Base-by-base conservation (phyloP, 352 stramenopile species). In the Globisporangium heterothallicum region DNA sequence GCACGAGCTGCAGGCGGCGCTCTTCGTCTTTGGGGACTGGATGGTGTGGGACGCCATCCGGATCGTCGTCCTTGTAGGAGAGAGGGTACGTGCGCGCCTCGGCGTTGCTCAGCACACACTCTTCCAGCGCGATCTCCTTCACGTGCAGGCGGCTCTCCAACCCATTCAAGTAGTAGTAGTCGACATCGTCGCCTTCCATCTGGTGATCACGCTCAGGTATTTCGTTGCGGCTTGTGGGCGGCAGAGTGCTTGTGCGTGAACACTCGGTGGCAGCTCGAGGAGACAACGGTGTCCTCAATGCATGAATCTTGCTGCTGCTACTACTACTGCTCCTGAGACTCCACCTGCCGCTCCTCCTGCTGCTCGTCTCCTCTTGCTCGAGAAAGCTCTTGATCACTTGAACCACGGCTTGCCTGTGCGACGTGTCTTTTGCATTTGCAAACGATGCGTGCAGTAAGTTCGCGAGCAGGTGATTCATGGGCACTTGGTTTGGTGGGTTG, bases 321-420 rank as follows among this genome's bases (percentile, higher is more conserved):
- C 4, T 50, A n/a, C n/a, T n/a, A n/a, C n/a, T n/a, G 43, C 18
- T 50, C 16, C 12, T 51, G 26, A 12, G 16, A 25, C 8, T 35
- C 25, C 9, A 46, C 21, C 7, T 36, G n/a, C n/a, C n/a, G n/a
- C n/a, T 36, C 30, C 9, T 45, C 18, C 8, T 45, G 18, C 40
- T 12, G 40, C 21, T 22, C n/a, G 24, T 16, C 12, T 81, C 63
- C 21, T 68, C 60, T 10, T 78, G 59, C 14, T 72, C 60, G 3
- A 78, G 66, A 54, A 76, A 68, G n/a, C n/a, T n/a, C 42, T 62
- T 73, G 58, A 78, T 74, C 35, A 81, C 70, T 43, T 66, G 65
- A 40, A 66, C 53, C 12, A 78, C 65, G 18, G 59, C 66, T 1
- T 46, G 53, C 48, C 74, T 72, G 16, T 42, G 21, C 48, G 61